Conservation (phyloP, 805 yeast genomes). For the Torulaspora franciscae region DNA sequence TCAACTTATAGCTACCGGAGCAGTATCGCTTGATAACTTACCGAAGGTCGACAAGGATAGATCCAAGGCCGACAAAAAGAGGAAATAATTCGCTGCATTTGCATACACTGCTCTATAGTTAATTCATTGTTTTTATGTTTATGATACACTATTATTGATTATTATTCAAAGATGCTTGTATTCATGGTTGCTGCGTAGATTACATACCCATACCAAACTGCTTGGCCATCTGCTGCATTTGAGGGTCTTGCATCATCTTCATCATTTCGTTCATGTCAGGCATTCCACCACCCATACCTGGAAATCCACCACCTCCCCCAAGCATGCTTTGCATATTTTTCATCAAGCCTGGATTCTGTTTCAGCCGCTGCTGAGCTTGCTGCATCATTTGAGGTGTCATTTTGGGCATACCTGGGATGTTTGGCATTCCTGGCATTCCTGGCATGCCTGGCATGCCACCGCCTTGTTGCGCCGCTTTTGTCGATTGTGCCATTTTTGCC, state of each 20-base stretch:
- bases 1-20: constrained; percentile 31
- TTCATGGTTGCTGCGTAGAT: background rate
- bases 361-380: constrained; percentile 55
- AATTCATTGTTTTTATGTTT: background rate
- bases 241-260: constrained; percentile 51
- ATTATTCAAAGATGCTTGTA: background rate
- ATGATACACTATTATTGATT: constrained; percentile 4
- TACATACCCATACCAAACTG: constrained; percentile 41
- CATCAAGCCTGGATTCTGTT: constrained; percentile 73
- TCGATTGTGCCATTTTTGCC: constrained; percentile 85
- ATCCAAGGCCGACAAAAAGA: constrained; percentile 18
- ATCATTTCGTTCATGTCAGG: constrained; percentile 63
- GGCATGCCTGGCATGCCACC: constrained; percentile 43
- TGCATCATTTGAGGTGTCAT: constrained; percentile 41
- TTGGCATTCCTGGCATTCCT: constrained; percentile 59
- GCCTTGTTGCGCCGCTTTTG: constrained; percentile 40
- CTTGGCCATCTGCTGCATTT: constrained; percentile 46
- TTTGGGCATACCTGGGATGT: constrained; percentile 48
- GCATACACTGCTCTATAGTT: background rate
- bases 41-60: constrained; percentile 34
- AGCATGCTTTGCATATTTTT: constrained; percentile 66
- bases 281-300: constrained; percentile 52
- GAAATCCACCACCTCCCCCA: constrained; percentile 47
- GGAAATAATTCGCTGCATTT: constrained; percentile 1
- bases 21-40: constrained; percentile 29